Evolutionary conservation across 345 rosid species (phyloP).

Genomic region (Physaria fendleri): DNA sequence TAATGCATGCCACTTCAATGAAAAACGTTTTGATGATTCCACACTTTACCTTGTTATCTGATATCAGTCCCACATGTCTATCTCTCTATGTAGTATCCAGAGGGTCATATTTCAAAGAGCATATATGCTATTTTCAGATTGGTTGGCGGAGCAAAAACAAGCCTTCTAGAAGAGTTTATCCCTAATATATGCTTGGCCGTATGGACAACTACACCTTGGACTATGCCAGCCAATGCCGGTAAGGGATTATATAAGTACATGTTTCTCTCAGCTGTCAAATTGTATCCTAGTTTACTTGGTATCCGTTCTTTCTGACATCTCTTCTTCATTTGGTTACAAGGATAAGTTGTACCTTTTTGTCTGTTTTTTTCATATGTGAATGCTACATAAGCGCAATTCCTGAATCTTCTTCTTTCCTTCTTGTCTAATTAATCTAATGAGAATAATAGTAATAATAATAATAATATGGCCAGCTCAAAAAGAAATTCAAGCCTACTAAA

Average conservation of each 20-base stretch:
- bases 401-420: slow-evolving; percentile 10
- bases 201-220: slow-evolving; percentile 99
- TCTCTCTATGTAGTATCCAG: slow-evolving; percentile 90
- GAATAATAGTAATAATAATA: no score
- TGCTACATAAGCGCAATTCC: neutral
- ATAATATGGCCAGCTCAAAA: no score
- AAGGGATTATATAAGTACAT: slow-evolving; percentile 15
- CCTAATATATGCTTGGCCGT: slow-evolving; percentile 75
- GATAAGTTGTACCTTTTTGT: neutral
- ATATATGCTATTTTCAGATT: slow-evolving; percentile 70
- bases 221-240: slow-evolving; percentile 96
- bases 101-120: slow-evolving; percentile 91
- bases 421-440: slow-evolving; percentile 63
- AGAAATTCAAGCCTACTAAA: no score
- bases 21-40: neutral
- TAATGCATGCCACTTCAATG: no score
- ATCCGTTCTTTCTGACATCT: neutral
- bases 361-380: neutral
- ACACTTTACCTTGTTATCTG: slow-evolving; percentile 10
- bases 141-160: slow-evolving; percentile 38
- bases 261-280: slow-evolving; percentile 3
- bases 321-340: neutral
- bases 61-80: neutral
- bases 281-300: neutral
- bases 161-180: slow-evolving; percentile 51